These are phyloP conservation scores for Candida coquimbonensis DNA, from an alignment of 805 yeast genomes.

Conservation along the genomic window DNA sequence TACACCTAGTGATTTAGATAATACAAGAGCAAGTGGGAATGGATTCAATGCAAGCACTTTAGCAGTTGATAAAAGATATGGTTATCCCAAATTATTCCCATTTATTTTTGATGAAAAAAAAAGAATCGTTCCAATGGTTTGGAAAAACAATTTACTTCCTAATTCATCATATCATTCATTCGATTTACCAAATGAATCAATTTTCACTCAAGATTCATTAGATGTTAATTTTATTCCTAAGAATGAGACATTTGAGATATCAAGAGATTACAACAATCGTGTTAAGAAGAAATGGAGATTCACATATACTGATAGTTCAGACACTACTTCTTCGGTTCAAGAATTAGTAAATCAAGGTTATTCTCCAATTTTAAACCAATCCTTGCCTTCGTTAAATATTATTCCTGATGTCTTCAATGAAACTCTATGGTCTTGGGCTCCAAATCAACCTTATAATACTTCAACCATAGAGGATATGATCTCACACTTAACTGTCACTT, in stretches of 20 bases:
- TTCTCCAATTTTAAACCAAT: slow-evolving; percentile 52
- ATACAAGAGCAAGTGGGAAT: slow-evolving; percentile 16
- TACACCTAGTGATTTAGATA: slow-evolving; percentile 21
- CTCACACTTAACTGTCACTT: background rate
- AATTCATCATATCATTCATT: slow-evolving; percentile 27
- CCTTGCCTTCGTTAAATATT: slow-evolving; percentile 20
- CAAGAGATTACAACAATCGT: background rate
- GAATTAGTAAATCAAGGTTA: slow-evolving; percentile 49
- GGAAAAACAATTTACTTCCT: slow-evolving; percentile 21
- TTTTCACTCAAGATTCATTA: background rate
- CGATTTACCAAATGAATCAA: background rate
- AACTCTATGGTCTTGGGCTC: slow-evolving; percentile 72
- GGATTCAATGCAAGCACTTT: slow-evolving; percentile 15
- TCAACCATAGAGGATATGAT: background rate
- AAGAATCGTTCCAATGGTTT: slow-evolving; percentile 32
- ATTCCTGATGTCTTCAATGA: slow-evolving; percentile 27
- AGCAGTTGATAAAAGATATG: slow-evolving; percentile 5
- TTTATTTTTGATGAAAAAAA: slow-evolving; percentile 29
- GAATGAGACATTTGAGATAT: background rate
- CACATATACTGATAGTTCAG: slow-evolving; percentile 34
- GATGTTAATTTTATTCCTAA: background rate
- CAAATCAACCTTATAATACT: slow-evolving; percentile 38
- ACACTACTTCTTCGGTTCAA: slow-evolving; percentile 36
- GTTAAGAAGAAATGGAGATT: slow-evolving; percentile 30
- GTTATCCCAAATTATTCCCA: slow-evolving; percentile 29